These are phyloP conservation scores for Thamnidium elegans DNA, from an alignment of 192 early-diverging fungal species.

Conservation along the genomic window DNA sequence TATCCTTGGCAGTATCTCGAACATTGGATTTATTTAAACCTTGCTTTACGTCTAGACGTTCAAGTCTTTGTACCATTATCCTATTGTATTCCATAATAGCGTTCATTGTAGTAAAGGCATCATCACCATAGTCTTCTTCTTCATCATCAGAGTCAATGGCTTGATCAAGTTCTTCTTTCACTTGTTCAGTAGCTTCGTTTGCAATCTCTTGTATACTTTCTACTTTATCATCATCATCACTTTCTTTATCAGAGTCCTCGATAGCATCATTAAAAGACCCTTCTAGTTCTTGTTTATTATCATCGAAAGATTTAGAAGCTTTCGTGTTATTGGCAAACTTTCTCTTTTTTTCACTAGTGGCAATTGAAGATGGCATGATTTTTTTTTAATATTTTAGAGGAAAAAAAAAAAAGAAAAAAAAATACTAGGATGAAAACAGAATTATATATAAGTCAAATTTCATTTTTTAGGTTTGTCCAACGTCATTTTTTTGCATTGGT, in stretches of 20 bases:
- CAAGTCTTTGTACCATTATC: neutral
- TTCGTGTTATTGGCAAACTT: neutral
- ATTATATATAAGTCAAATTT: neutral
- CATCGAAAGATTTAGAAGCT: neutral
- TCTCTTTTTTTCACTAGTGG: neutral
- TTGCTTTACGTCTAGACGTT: neutral
- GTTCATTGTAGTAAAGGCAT: slow-evolving; percentile 5
- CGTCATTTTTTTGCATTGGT: too few species aligned
- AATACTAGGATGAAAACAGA: neutral
- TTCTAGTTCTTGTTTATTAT: neutral
- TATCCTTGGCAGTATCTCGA: too few species aligned
- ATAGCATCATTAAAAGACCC: neutral
- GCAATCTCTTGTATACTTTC: too few species aligned
- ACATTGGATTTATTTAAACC: too few species aligned
- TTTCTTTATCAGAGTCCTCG: neutral
- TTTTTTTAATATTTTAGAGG: neutral
- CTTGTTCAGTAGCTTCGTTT: neutral
- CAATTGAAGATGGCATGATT: neutral
- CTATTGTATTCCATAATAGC: slow-evolving; percentile 11
- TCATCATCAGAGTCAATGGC: neutral
- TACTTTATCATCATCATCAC: neutral
- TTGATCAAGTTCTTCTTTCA: neutral
- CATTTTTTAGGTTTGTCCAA: too few species aligned
- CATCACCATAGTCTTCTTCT: neutral
- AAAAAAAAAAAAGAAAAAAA: neutral